A percentile compares a stretch with the other conserved stretches of the same genome.
Conservation (phyloP, 108 stramenopile species). For the Nitzschia palea region DNA sequence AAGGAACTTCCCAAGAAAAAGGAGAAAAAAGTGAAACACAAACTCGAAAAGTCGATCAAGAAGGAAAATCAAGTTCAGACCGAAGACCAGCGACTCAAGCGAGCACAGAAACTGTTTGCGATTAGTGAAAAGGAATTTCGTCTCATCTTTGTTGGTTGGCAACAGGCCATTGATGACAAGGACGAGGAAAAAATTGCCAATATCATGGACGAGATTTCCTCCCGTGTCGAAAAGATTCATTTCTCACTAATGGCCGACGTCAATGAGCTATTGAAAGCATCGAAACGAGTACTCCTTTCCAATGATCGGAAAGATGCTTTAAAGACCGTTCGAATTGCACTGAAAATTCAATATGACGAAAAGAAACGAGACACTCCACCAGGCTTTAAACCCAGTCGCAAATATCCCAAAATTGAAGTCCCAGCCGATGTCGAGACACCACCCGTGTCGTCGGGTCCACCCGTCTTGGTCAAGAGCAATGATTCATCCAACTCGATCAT, state of each 20-base stretch:
- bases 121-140: conserved; percentile 19
- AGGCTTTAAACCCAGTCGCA: conserved; percentile 26
- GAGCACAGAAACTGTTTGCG: conserved; percentile 9
- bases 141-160: conserved; percentile 11
- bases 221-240: conserved; percentile 10
- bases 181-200: conserved; percentile 6
- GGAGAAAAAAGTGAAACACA: conserved; percentile 7
- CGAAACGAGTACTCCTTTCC: conserved; percentile 25
- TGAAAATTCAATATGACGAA: conserved; percentile 16
- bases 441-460: too few species aligned
- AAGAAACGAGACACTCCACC: conserved; percentile 25
- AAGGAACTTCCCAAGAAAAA: conserved; percentile 30
- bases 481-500: background rate
- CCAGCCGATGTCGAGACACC: background rate
- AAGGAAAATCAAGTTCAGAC: conserved; percentile 5
- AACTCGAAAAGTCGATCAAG: conserved; percentile 10
- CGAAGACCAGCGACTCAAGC: conserved; percentile 13
- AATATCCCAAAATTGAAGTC: background rate
- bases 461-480: too few species aligned
- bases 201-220: conserved; percentile 16
- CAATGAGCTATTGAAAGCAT: conserved; percentile 28
- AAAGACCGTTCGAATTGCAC: conserved; percentile 1
- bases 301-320: conserved; percentile 13
- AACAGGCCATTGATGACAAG: conserved; percentile 17
- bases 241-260: conserved; percentile 25